phyloP scores from a whole-genome alignment of 1,284 basidiomycete genomes.

The Laetiporus sulphureus region DNA sequence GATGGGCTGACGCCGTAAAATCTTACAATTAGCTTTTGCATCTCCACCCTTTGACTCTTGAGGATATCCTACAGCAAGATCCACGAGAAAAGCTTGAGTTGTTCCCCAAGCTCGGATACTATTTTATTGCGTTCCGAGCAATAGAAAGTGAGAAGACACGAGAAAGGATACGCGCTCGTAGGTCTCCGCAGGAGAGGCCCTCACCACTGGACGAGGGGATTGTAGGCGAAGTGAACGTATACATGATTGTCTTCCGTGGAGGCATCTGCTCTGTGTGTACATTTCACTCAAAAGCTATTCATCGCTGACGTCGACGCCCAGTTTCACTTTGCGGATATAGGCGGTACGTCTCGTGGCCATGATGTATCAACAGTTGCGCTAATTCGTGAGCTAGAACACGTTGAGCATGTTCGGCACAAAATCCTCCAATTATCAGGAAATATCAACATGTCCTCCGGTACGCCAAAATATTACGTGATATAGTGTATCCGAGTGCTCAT shows the following conservation, averaged over 20 bases:
- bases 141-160: constrained; percentile 55
- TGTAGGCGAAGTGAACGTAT: constrained; percentile 80
- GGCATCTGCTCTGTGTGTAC: constrained; percentile 80
- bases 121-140: constrained; percentile 87
- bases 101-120: constrained; percentile 88
- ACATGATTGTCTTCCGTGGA: constrained; percentile 86
- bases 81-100: constrained; percentile 90
- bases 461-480: constrained; percentile 12
- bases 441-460: constrained; percentile 65
- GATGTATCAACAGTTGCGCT: background rate
- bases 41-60: constrained; percentile 89
- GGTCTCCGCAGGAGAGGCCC: constrained; percentile 18
- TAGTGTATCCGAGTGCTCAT: constrained; percentile 1
- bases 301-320: constrained; percentile 23
- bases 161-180: constrained; percentile 30
- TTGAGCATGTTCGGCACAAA: constrained; percentile 71
- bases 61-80: constrained; percentile 94
- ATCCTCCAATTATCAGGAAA: constrained; percentile 54
- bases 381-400: constrained; percentile 53
- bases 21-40: constrained; percentile 61
- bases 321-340: constrained; percentile 93
- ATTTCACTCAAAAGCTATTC: background rate
- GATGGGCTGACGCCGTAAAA: background rate
- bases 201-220: constrained; percentile 34
- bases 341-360: constrained; percentile 32